These are phyloP conservation scores for Cucumis melo DNA, from an alignment of 306 rosid genomes.

Conservation along the genomic window DNA sequence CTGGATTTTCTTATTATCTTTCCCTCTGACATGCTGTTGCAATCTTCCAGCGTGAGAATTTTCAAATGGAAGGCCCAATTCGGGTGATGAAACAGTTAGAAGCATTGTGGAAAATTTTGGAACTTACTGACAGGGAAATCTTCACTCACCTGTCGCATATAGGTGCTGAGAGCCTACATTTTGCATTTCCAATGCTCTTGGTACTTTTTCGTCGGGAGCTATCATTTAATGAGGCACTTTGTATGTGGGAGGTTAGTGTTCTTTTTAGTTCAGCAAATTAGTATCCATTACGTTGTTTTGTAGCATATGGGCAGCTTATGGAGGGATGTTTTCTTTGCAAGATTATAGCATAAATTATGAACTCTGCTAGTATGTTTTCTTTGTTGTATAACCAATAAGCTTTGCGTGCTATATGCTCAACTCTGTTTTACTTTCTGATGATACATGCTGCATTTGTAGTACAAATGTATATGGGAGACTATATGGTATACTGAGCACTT, in stretches of 20 bases:
- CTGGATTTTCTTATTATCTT: conserved; percentile 6
- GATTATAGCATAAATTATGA: not conserved
- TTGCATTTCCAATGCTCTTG: conserved; percentile 88
- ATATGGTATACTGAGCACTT: not conserved
- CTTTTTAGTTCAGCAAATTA: not conserved
- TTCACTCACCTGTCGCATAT: conserved; percentile 65
- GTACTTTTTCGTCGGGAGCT: conserved; percentile 93
- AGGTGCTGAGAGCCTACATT: conserved; percentile 96
- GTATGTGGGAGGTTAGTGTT: conserved; percentile 92
- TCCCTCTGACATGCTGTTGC: conserved; percentile 18
- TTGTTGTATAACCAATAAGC: not conserved
- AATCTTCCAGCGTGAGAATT: conserved; percentile 62
- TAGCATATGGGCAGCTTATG: not conserved
- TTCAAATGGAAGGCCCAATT: conserved; percentile 91
- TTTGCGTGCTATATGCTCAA: not conserved
- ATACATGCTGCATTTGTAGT: not conserved
- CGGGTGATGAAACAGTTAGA: conserved; percentile 87
- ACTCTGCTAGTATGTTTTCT: not conserved
- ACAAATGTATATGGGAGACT: not conserved
- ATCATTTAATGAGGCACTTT: conserved; percentile 78
- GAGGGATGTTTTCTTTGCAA: not conserved
- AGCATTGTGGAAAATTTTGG: conserved; percentile 72
- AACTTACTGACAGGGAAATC: conserved; percentile 64
- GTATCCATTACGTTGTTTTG: not conserved
- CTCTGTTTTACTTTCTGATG: not conserved